These are phyloP conservation scores for Trichomonas gallinae DNA, from an alignment of 208 protist species.

Conservation along the genomic window DNA sequence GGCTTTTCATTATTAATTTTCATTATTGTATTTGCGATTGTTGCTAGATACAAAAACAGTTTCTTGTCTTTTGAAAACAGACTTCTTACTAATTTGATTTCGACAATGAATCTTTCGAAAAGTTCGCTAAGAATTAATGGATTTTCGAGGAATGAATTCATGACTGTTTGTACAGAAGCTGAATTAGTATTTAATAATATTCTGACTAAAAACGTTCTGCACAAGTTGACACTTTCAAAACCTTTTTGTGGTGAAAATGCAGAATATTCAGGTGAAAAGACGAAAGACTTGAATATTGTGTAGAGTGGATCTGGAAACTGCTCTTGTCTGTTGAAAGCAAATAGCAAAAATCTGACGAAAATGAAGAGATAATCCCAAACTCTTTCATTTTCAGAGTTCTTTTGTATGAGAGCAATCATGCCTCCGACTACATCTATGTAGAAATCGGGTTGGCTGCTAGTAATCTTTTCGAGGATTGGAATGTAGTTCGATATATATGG, in stretches of 20 bases:
- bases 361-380: background rate
- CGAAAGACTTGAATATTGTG: background rate
- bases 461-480: background rate
- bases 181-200: background rate
- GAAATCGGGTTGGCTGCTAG: background rate
- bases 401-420: background rate
- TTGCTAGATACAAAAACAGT: background rate
- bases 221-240: background rate
- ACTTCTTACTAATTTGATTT: background rate
- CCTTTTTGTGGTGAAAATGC: background rate
- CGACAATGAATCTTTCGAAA: background rate
- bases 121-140: background rate
- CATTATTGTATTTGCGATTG: background rate
- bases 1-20: background rate
- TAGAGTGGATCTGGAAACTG: background rate
- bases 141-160: background rate
- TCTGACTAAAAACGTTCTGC: background rate
- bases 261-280: background rate
- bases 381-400: background rate
- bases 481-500: background rate
- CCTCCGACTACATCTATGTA: background rate
- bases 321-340: background rate
- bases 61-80: background rate
- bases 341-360: background rate
- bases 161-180: background rate